Evolutionary conservation across 2,329 filamentous ascomycete species (phyloP), one percentile per base, ranked within the genome.

Genomic region (Aspergillus clavatus): DNA sequence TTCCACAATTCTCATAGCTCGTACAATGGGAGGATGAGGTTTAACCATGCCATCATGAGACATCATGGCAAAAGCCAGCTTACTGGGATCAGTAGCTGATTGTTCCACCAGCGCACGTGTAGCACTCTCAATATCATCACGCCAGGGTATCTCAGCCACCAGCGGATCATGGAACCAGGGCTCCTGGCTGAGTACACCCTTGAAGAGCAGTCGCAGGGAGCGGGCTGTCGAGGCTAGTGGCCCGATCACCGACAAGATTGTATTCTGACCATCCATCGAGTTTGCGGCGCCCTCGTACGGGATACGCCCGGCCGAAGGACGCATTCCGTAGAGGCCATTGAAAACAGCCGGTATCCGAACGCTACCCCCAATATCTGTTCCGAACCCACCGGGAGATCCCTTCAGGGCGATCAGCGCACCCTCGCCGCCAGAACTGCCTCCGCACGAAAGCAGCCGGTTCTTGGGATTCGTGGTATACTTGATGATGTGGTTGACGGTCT

Each of bases 121-220:
- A 31, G 62, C 52, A 16, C 61, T 43, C 31, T 66, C 69, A 23
- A 68, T 38, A 3, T 77, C 71, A 19, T 75, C 64, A 2, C 82
- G 74, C 77, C 83, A 88, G 0, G 83, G 84, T 1, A 88, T 70
- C 16, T 84, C 80, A 31, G 81, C 66, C 0, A 83, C 81, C 0
- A 82, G 66, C 0, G 84, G 83, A 59, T 88, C 84, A 51, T 78
- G 67, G 1, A 80, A 63, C 85, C 84, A 88, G 0, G 84, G 84
- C 42, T 79, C 56, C 24, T 74, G 74, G 10, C 68, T 70, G 1
- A 89, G 66, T 2, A 87, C 59, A 0, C 76, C 67, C 54, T 80
- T 75, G 2, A 81, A 72, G 2, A 82, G 57, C 3, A 87, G 63
- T 29, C 73, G 74, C 10, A 86, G 56, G 0, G 75, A 76, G 1